phyloP scores from a whole-genome alignment of 768 basidiomycete species.

The Leccinum imitatum region DNA sequence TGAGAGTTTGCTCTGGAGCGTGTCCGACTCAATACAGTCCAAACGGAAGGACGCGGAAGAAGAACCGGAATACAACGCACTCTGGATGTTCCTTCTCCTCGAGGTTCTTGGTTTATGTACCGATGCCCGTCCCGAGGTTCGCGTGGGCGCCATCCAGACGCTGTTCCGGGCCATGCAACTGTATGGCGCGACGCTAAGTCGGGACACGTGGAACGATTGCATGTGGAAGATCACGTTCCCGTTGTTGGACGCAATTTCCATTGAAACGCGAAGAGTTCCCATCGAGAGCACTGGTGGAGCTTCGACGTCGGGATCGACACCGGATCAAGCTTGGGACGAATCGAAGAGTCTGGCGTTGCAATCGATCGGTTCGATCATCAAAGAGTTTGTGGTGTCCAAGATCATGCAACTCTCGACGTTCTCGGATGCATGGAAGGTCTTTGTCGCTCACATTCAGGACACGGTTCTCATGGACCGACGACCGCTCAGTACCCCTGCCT shows the following conservation, averaged over 20 bases:
- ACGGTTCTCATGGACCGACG: conserved; percentile 68
- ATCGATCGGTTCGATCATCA: conserved; percentile 81
- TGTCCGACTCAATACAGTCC: conserved; percentile 92
- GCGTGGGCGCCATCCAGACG: conserved; percentile 93
- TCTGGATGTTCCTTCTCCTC: conserved; percentile 93
- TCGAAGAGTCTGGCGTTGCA: conserved; percentile 83
- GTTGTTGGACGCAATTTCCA: conserved; percentile 67
- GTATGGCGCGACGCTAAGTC: conserved; percentile 83
- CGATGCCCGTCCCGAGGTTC: conserved; percentile 82
- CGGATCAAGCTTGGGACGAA: conserved; percentile 73
- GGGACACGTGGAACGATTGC: conserved; percentile 85
- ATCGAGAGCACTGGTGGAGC: conserved; percentile 15
- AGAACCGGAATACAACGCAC: conserved; percentile 68
- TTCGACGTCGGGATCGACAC: conserved; percentile 13
- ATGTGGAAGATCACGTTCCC: conserved; percentile 93
- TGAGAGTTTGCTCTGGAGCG: conserved; percentile 91
- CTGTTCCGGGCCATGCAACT: conserved; percentile 92
- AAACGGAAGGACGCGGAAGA: conserved; percentile 67
- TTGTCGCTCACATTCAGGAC: conserved; percentile 71
- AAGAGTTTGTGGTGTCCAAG: conserved; percentile 72
- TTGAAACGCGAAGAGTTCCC: conserved; percentile 46
- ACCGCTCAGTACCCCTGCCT: conserved; percentile 74
- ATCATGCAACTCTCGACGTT: conserved; percentile 75
- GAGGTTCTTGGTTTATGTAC: conserved; percentile 82
- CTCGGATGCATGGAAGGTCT: conserved; percentile 66